Percentiles rank a stretch among this genome's conserved stretches.
Conservation (phyloP, 257 asterid species). For the Nicotiana sylvestris region DNA sequence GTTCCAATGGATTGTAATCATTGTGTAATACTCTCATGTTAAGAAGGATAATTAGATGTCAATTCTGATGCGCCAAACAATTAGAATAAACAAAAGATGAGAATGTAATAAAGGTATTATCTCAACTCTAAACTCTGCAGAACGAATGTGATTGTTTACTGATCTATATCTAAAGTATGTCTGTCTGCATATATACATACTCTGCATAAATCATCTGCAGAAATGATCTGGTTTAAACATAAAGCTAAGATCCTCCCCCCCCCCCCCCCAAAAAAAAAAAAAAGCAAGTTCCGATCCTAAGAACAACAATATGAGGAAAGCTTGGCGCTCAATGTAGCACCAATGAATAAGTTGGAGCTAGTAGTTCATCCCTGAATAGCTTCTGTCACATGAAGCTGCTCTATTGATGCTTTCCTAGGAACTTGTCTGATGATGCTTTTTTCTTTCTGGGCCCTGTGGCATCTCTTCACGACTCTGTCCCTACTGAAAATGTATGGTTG, state of each 20-base stretch:
- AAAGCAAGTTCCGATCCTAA: neutral
- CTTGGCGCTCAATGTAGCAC: neutral
- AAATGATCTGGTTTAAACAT: neutral
- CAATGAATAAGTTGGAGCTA: neutral
- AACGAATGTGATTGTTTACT: neutral
- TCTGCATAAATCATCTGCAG: neutral
- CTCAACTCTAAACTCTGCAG: neutral
- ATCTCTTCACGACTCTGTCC: neutral
- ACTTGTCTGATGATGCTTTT: neutral
- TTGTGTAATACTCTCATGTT: neutral
- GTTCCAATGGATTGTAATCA: neutral
- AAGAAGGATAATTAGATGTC: neutral
- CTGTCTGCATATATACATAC: too few relatives aligned
- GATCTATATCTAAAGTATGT: too few relatives aligned
- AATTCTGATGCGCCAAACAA: neutral
- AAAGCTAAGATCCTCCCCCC: neutral
- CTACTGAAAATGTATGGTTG: neutral
- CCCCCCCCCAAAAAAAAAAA: too few relatives aligned
- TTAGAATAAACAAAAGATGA: neutral
- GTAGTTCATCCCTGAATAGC: conserved; percentile 1
- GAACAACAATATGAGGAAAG: neutral
- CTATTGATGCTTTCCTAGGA: neutral
- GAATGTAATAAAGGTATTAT: neutral
- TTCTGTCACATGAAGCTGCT: neutral
- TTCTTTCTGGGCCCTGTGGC: neutral